phyloP scores from a whole-genome alignment of 352 stramenopile genomes.

The Globisporangium paddicum region DNA sequence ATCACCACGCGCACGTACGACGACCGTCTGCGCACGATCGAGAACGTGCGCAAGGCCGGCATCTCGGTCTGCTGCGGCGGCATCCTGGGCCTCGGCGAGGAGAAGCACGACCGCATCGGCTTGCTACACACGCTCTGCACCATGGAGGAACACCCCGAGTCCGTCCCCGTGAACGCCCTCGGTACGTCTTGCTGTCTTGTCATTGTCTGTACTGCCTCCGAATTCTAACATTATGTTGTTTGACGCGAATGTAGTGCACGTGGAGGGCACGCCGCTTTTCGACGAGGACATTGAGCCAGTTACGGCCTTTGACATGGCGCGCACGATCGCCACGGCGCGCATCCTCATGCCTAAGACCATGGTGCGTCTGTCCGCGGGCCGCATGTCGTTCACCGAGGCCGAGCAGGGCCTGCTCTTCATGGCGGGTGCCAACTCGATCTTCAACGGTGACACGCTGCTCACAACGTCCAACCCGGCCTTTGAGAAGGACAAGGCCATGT shows the following conservation, averaged over 20 bases:
- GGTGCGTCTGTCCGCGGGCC: slow-evolving; percentile 95
- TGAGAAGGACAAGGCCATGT: slow-evolving; percentile 93
- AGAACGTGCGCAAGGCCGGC: slow-evolving; percentile 95
- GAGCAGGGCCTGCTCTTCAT: slow-evolving; percentile 98
- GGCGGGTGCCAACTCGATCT: slow-evolving; percentile 98
- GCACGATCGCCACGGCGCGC: slow-evolving; percentile 96
- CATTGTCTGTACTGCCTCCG: not conserved
- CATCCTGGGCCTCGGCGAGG: slow-evolving; percentile 96
- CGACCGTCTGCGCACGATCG: slow-evolving; percentile 95
- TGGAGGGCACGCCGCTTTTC: slow-evolving; percentile 93
- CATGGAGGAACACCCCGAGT: slow-evolving; percentile 95
- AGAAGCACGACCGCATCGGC: slow-evolving; percentile 92
- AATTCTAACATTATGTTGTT: not conserved
- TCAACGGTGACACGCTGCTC: slow-evolving; percentile 97
- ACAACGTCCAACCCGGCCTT: slow-evolving; percentile 97
- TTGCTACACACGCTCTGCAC: slow-evolving; percentile 95
- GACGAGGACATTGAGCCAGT: slow-evolving; percentile 86
- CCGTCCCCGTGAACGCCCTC: slow-evolving; percentile 96
- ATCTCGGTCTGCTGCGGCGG: slow-evolving; percentile 97
- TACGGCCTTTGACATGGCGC: slow-evolving; percentile 96
- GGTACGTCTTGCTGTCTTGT: not conserved
- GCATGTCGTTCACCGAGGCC: slow-evolving; percentile 94
- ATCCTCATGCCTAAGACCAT: slow-evolving; percentile 98
- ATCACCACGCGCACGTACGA: slow-evolving; percentile 96
- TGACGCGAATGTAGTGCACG: slow-evolving; percentile 57